Conservation (phyloP, 352 stramenopile species). For the Pythium angustatum region DNA sequence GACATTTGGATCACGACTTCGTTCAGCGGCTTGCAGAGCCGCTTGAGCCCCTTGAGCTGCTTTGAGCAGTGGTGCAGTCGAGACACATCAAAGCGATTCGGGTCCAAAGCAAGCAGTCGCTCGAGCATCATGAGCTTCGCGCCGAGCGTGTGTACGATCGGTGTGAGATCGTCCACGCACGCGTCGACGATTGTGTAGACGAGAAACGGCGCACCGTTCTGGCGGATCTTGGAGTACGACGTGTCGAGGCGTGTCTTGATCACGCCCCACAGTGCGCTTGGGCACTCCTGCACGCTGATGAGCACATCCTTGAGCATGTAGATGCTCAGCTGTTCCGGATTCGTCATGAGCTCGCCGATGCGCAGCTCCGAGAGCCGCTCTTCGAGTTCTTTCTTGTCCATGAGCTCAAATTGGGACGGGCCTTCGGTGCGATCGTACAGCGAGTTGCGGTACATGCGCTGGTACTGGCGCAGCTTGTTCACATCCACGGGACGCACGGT, state of each 20-base stretch:
- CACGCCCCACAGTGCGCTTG: conserved; percentile 52
- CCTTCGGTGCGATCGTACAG: conserved; percentile 58
- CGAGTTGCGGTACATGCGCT: conserved; percentile 71
- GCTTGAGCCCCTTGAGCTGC: conserved; percentile 73
- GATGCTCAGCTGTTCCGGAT: conserved; percentile 74
- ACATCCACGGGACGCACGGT: conserved; percentile 59
- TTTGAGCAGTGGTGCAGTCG: conserved; percentile 60
- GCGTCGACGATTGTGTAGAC: conserved; percentile 83
- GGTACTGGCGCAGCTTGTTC: conserved; percentile 57
- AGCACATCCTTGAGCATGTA: conserved; percentile 75
- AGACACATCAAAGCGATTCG: conserved; percentile 57
- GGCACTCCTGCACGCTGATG: conserved; percentile 67
- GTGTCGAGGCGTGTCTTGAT: conserved; percentile 67
- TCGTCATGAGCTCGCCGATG: conserved; percentile 66
- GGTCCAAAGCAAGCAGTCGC: conserved; percentile 54
- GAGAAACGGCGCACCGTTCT: conserved; percentile 71
- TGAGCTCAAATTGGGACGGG: conserved; percentile 57
- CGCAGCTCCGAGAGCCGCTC: conserved; percentile 56
- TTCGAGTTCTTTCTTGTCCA: conserved; percentile 65
- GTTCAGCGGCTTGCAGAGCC: conserved; percentile 70
- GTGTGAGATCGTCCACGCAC: conserved; percentile 78
- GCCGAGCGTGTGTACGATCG: conserved; percentile 73
- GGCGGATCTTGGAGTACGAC: conserved; percentile 83
- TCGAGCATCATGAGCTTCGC: conserved; percentile 76
- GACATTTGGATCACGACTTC: conserved; percentile 72